A percentile compares a stretch with the other conserved stretches of the same genome.
Evolutionary conservation across 2,329 filamentous ascomycete species (phyloP).

Genomic region (Aspergillus tamarii): DNA sequence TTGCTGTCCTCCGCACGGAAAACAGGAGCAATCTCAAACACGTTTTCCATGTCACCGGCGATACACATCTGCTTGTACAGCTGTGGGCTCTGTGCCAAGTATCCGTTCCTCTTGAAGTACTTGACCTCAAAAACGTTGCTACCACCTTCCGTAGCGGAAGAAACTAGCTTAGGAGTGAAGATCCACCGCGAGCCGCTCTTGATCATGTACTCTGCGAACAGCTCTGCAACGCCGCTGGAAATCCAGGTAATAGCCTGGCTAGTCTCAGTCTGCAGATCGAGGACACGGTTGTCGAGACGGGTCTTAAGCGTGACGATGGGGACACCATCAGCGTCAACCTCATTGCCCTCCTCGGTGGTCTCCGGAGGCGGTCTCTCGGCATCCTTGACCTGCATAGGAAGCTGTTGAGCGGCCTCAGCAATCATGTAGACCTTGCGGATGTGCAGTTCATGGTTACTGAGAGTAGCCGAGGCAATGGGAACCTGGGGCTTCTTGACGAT

Average conservation of each 20-base stretch:
- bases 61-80: constrained; percentile 72
- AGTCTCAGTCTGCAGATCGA: constrained; percentile 88
- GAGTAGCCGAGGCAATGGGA: constrained; percentile 83
- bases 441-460: constrained; percentile 83
- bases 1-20: constrained; percentile 72
- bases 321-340: constrained; percentile 55
- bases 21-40: constrained; percentile 68
- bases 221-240: constrained; percentile 65
- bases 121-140: constrained; percentile 86
- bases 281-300: constrained; percentile 85
- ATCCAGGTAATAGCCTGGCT: constrained; percentile 85
- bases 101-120: constrained; percentile 85
- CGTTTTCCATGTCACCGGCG: constrained; percentile 63
- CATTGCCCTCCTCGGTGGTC: constrained; percentile 48
- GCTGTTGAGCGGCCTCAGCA: constrained; percentile 62
- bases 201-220: constrained; percentile 80
- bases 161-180: constrained; percentile 86
- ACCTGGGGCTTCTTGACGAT: constrained; percentile 79
- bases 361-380: constrained; percentile 53
- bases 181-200: constrained; percentile 77
- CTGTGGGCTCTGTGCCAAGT: constrained; percentile 66
- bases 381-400: constrained; percentile 64
- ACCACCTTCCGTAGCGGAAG: constrained; percentile 88
- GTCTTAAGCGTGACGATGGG: constrained; percentile 82
- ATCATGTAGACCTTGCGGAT: constrained; percentile 82